Conservation (phyloP, 148 eudicot genomes). For the Suaeda aralocaspica region DNA sequence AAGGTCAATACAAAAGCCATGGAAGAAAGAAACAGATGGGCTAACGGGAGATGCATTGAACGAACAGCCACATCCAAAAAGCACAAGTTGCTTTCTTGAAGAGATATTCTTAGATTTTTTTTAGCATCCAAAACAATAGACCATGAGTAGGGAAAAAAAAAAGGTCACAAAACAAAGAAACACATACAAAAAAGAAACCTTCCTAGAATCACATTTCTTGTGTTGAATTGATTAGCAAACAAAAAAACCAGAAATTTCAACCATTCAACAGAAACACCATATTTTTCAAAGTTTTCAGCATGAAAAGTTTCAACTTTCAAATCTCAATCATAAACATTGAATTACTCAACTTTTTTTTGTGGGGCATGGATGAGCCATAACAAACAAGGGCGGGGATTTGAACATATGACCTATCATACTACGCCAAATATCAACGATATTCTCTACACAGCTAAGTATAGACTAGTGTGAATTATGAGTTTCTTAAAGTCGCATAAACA, state of each 20-base stretch:
- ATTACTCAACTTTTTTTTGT: no score
- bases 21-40: conserved; percentile 23
- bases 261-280: not conserved
- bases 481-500: conserved; percentile 18
- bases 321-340: not conserved
- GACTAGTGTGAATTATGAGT: not conserved
- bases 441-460: not conserved
- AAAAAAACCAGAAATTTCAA: not conserved
- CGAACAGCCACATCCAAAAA: conserved; percentile 25
- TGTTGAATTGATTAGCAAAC: conserved; percentile 1
- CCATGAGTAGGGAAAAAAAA: conserved; percentile 6
- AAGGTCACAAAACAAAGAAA: conserved; percentile 11
- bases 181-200: conserved; percentile 19
- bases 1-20: conserved; percentile 19
- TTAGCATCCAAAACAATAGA: conserved; percentile 17
- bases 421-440: no score
- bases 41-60: conserved; percentile 27
- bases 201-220: conserved; percentile 6
- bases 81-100: conserved; percentile 26
- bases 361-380: no score
- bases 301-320: not conserved
- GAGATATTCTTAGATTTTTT: conserved; percentile 19
- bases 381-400: no score
- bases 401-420: no score
- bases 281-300: not conserved